These are phyloP conservation scores for Debaryomyces fabryi DNA, from an alignment of 1,139 yeast species.

Conservation along the genomic window DNA sequence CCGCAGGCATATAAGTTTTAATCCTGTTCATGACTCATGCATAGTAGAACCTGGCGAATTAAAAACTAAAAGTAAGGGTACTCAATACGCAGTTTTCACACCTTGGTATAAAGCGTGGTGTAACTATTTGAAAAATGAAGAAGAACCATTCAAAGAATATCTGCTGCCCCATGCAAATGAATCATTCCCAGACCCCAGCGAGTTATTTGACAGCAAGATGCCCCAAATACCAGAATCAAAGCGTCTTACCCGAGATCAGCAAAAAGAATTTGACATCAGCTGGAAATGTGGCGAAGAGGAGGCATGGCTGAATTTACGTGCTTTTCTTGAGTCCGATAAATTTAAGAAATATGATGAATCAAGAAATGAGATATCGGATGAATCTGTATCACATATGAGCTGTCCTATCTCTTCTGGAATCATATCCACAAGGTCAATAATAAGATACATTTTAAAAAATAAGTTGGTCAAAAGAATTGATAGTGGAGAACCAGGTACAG, in stretches of 20 bases:
- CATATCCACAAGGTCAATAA: conserved; percentile 43
- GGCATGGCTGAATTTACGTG: conserved; percentile 32
- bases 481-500: conserved; percentile 33
- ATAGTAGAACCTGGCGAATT: conserved; percentile 49
- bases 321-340: conserved; percentile 29
- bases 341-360: conserved; percentile 32
- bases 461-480: conserved; percentile 26
- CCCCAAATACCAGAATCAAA: conserved; percentile 16
- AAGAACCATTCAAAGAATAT: not conserved
- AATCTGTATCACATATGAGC: conserved; percentile 46
- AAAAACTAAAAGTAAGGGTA: conserved; percentile 43
- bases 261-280: conserved; percentile 16
- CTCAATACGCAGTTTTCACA: conserved; percentile 53
- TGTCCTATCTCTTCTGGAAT: conserved; percentile 51
- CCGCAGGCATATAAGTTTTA: conserved; percentile 23
- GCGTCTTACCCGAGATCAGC: conserved; percentile 10
- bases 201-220: not conserved
- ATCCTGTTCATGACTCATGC: conserved; percentile 49
- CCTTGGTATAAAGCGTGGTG: conserved; percentile 58
- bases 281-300: conserved; percentile 43
- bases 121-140: conserved; percentile 21
- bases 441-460: conserved; percentile 28
- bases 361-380: conserved; percentile 29
- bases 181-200: not conserved
- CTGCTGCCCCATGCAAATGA: conserved; percentile 3